Base-by-base conservation (phyloP, 352 stramenopile species). In the Globisporangium takayamanum region DNA sequence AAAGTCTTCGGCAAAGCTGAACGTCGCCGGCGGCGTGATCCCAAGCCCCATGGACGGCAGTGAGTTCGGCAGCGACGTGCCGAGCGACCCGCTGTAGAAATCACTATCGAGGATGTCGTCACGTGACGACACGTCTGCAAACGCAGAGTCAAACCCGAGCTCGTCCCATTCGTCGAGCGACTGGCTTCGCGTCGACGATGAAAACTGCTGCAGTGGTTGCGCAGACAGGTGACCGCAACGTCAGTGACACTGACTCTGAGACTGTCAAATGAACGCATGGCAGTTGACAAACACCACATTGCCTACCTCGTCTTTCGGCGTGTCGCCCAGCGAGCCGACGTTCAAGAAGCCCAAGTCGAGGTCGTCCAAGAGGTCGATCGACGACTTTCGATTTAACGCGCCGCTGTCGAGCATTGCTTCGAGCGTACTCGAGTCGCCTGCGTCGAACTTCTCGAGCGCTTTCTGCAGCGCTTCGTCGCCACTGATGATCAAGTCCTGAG, bases 401-500 rank as follows among this genome's bases (percentile, higher is more conserved):
- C 86, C 82, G 56, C 80, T 91, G 59, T 94, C 81, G 46, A 95
- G 68, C 73, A 93, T 81, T 36, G 84, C 84, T 67, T 94, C 84
- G 4, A 96, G 77, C 48, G 83, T 87, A 18, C 84, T 89, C 6
- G 88, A 70, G 55, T 96, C 87, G 12, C 88, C 88, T 0, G 84
- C 82, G 48, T 96, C 88, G 51, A 93, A 96, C 26, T 91, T 92
- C 68, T 96, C 88, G 10, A 96, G 66, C 16, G 87, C 88, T 60
- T 92, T 88, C 55, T 95, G 88, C 63, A 96, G 63, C 50, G 89
- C 82, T 64, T 93, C 82, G 53, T 97, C 88, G 51, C 88, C 88
- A 50, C 86, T 95, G 55, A 97, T 97, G 66, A 97, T 97, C 39
- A 97, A 62, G 61, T 97, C 88, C 79, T 90, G 53, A 2, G 15